A percentile compares a stretch with the other conserved stretches of the same genome.
Conservation (phyloP, 2,329 filamentous ascomycete genomes). For the Drechslera avenae region DNA sequence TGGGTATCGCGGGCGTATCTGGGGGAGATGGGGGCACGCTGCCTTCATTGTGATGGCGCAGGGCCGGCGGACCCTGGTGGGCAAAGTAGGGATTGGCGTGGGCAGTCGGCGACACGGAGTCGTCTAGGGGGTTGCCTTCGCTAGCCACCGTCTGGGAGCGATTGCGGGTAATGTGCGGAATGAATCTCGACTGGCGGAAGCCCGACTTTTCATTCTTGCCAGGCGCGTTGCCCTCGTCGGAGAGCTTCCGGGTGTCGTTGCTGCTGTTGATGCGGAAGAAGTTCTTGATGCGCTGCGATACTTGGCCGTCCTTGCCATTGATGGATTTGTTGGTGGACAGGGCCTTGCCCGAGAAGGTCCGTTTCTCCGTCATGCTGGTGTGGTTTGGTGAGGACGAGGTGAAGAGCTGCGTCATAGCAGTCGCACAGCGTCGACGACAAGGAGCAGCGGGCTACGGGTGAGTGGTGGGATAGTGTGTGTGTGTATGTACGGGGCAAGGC, state of each 20-base stretch:
- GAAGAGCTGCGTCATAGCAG: slow-evolving; percentile 52
- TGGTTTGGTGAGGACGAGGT: slow-evolving; percentile 46
- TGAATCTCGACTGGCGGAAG: slow-evolving; percentile 85
- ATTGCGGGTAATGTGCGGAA: slow-evolving; percentile 84
- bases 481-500: slow-evolving; percentile 8
- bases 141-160: slow-evolving; percentile 89
- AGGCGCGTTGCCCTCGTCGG: slow-evolving; percentile 42
- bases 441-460: slow-evolving; percentile 3
- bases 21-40: slow-evolving; percentile 92
- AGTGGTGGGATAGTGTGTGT: too few relatives aligned
- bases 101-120: slow-evolving; percentile 86
- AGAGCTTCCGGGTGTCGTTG: slow-evolving; percentile 50
- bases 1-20: slow-evolving; percentile 75
- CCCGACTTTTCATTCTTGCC: slow-evolving; percentile 67
- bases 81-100: slow-evolving; percentile 97
- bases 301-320: slow-evolving; percentile 58
- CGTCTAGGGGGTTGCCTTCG: slow-evolving; percentile 89
- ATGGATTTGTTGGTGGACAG: slow-evolving; percentile 54
- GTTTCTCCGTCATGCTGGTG: slow-evolving; percentile 52
- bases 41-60: slow-evolving; percentile 93
- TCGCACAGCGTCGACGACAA: slow-evolving; percentile 5
- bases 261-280: slow-evolving; percentile 70
- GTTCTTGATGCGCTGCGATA: slow-evolving; percentile 70
- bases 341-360: slow-evolving; percentile 55
- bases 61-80: slow-evolving; percentile 89